These are phyloP conservation scores for Paecilomyces dactylethromorphus DNA, from an alignment of 2,329 filamentous ascomycete species.

Conservation along the genomic window DNA sequence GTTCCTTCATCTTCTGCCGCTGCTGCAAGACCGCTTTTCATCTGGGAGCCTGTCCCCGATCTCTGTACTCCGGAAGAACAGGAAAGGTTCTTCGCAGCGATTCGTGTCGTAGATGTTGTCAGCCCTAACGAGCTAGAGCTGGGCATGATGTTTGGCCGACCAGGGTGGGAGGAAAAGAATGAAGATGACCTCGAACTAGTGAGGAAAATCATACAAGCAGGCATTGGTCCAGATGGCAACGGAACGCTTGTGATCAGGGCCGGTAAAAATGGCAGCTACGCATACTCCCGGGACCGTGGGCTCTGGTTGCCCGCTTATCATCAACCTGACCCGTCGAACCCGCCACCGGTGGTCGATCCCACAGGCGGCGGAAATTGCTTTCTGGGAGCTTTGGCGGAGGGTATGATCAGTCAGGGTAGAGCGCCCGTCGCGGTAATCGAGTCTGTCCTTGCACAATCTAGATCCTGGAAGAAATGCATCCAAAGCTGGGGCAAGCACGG, in stretches of 20 bases:
- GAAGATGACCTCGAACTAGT: conserved; percentile 25
- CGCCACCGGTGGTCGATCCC: conserved; percentile 66
- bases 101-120: conserved; percentile 52
- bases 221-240: conserved; percentile 29
- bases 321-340: conserved; percentile 23
- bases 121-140: conserved; percentile 86
- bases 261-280: conserved; percentile 53
- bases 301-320: conserved; percentile 78
- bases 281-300: conserved; percentile 33
- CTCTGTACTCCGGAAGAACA: conserved; percentile 65
- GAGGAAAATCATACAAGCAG: conserved; percentile 25
- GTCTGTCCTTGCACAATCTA: conserved; percentile 42
- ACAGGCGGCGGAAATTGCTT: conserved; percentile 94
- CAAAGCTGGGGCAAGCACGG: conserved; percentile 42
- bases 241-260: conserved; percentile 49
- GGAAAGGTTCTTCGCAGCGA: conserved; percentile 46
- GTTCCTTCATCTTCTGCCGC: conserved; percentile 20
- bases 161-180: conserved; percentile 26
- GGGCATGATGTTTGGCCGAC: conserved; percentile 69
- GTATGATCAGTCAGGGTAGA: conserved; percentile 41
- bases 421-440: conserved; percentile 22
- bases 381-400: conserved; percentile 56
- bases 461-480: conserved; percentile 41
- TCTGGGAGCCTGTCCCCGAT: conserved; percentile 96
- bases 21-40: conserved; percentile 61